These are phyloP conservation scores for Citrullus mucosospermus DNA, from an alignment of 306 rosid genomes.

Conservation along the genomic window DNA sequence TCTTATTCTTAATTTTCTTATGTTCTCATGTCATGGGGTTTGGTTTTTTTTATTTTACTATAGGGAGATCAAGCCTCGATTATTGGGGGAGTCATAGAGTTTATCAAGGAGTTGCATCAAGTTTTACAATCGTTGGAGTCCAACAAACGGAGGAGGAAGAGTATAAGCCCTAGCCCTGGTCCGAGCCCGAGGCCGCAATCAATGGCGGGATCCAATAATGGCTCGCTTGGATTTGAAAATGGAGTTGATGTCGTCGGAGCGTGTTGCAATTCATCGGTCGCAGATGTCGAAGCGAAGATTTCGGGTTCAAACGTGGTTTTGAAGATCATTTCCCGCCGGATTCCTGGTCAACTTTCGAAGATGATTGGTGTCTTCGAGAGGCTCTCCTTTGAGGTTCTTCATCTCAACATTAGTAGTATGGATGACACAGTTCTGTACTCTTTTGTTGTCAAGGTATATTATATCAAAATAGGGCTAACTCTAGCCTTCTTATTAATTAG, in stretches of 20 bases:
- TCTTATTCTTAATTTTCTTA: background rate
- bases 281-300: slow-evolving; percentile 86
- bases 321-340: slow-evolving; percentile 48
- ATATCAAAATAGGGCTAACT: background rate
- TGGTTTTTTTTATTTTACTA: background rate
- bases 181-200: slow-evolving; percentile 33
- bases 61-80: slow-evolving; percentile 97
- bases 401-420: slow-evolving; percentile 84
- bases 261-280: slow-evolving; percentile 70
- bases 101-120: slow-evolving; percentile 89
- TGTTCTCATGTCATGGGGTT: background rate
- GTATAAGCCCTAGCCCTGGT: slow-evolving; percentile 78
- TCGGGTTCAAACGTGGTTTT: slow-evolving; percentile 70
- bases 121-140: slow-evolving; percentile 74
- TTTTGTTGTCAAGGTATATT: slow-evolving; percentile 67
- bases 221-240: slow-evolving; percentile 19
- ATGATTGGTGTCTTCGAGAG: slow-evolving; percentile 57
- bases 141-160: slow-evolving; percentile 77
- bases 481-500: background rate
- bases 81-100: slow-evolving; percentile 86
- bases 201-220: background rate
- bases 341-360: slow-evolving; percentile 53
- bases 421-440: slow-evolving; percentile 75
- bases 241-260: slow-evolving; percentile 47
- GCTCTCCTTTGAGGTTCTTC: slow-evolving; percentile 78